Evolutionary conservation across 495 filamentous ascomycete species (phyloP).

Genomic region (Glonium stellatum): DNA sequence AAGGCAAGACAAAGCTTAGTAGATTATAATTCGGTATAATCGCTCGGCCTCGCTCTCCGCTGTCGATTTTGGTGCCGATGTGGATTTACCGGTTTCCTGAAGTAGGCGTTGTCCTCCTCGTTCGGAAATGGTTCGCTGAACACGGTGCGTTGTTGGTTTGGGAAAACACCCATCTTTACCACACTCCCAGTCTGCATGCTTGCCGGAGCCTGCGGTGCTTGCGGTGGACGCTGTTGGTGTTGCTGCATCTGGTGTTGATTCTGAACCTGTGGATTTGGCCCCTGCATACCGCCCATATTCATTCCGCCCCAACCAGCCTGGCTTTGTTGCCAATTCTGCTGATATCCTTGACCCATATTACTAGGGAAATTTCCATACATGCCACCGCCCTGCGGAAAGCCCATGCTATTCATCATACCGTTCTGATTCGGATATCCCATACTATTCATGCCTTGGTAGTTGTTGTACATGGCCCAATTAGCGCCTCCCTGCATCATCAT

Average conservation of each 20-base stretch:
- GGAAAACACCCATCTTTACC: constrained; percentile 42
- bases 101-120: constrained; percentile 87
- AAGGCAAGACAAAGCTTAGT: background rate
- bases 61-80: constrained; percentile 79
- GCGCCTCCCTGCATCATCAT: constrained; percentile 36
- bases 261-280: background rate
- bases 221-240: background rate
- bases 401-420: constrained; percentile 12
- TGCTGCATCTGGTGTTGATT: background rate
- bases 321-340: constrained; percentile 16
- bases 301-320: background rate
- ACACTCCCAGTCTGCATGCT: constrained; percentile 33
- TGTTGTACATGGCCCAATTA: constrained; percentile 37
- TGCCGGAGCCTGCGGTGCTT: background rate
- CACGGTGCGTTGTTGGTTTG: constrained; percentile 65
- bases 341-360: background rate
- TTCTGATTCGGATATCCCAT: constrained; percentile 37
- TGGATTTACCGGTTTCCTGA: constrained; percentile 92
- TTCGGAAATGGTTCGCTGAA: constrained; percentile 56
- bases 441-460: constrained; percentile 18
- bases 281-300: constrained; percentile 13
- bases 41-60: constrained; percentile 71
- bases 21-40: constrained; percentile 46
- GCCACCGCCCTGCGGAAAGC: constrained; percentile 9
- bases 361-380: constrained; percentile 1